phyloP scores from a whole-genome alignment of 805 yeast genomes.

The Candida khao-thaluensis region DNA sequence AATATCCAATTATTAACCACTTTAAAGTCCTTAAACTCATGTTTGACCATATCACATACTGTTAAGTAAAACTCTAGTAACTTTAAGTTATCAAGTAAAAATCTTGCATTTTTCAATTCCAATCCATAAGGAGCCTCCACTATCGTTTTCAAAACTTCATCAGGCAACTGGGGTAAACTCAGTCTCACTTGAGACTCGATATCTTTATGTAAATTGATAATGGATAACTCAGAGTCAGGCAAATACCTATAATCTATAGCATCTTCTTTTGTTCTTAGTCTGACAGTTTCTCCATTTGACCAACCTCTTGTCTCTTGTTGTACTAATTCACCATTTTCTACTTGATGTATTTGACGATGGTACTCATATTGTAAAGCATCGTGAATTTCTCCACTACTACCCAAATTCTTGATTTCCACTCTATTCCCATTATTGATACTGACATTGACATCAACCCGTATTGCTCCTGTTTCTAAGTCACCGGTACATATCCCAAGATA shows the following conservation, averaged over 20 bases:
- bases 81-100: conserved; percentile 51
- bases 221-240: conserved; percentile 90
- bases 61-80: conserved; percentile 53
- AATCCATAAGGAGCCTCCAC: conserved; percentile 49
- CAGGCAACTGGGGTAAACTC: conserved; percentile 61
- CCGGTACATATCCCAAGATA: conserved; percentile 78
- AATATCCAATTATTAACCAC: conserved; percentile 75
- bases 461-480: conserved; percentile 90
- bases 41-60: conserved; percentile 29
- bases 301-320: conserved; percentile 83
- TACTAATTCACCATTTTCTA: conserved; percentile 29
- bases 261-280: conserved; percentile 73
- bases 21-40: conserved; percentile 24
- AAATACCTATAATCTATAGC: conserved; percentile 87
- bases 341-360: conserved; percentile 57
- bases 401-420: conserved; percentile 86
- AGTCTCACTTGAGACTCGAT: conserved; percentile 43
- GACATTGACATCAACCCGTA: conserved; percentile 93
- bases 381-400: conserved; percentile 76
- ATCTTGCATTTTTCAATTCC: conserved; percentile 71
- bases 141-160: conserved; percentile 43
- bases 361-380: conserved; percentile 76
- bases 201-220: conserved; percentile 43
- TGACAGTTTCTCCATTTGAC: conserved; percentile 72
- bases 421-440: conserved; percentile 70